Percentiles rank a stretch among this genome's conserved stretches.
phyloP scores from a whole-genome alignment of 805 yeast species.

The Debaryomyces tyrocola region DNA sequence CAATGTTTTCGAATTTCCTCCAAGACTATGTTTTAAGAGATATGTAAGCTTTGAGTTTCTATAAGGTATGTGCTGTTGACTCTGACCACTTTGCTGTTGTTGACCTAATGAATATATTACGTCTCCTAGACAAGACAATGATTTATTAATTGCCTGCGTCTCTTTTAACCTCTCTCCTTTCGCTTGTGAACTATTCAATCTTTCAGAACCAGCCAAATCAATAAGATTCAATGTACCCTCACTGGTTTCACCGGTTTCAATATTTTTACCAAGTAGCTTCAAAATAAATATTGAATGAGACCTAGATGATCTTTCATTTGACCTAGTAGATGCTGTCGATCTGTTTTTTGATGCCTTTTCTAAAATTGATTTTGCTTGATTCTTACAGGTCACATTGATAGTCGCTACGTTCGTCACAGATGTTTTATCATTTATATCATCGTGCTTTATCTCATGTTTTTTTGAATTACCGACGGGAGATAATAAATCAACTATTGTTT shows the following conservation, averaged over 20 bases:
- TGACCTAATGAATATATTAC: constrained; percentile 72
- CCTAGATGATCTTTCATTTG: constrained; percentile 84
- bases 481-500: constrained; percentile 70
- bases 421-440: constrained; percentile 52
- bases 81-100: constrained; percentile 29
- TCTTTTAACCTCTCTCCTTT: constrained; percentile 80
- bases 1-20: constrained; percentile 83
- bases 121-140: constrained; percentile 85
- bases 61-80: constrained; percentile 56
- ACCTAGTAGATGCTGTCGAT: constrained; percentile 76
- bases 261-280: constrained; percentile 54
- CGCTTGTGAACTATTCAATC: constrained; percentile 72
- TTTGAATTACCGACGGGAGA: constrained; percentile 15
- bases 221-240: constrained; percentile 75
- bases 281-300: constrained; percentile 85
- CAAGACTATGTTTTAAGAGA: constrained; percentile 76
- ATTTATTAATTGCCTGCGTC: constrained; percentile 85
- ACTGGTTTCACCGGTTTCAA: constrained; percentile 43
- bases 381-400: constrained; percentile 44
- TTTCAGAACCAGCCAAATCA: constrained; percentile 94
- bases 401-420: constrained; percentile 59
- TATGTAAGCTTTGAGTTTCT: constrained; percentile 78
- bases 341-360: constrained; percentile 59
- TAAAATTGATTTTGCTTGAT: constrained; percentile 52
- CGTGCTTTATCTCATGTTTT: constrained; percentile 74